Conservation (phyloP, 371 early-diverging fungal species). For the Mucor sp. region DNA sequence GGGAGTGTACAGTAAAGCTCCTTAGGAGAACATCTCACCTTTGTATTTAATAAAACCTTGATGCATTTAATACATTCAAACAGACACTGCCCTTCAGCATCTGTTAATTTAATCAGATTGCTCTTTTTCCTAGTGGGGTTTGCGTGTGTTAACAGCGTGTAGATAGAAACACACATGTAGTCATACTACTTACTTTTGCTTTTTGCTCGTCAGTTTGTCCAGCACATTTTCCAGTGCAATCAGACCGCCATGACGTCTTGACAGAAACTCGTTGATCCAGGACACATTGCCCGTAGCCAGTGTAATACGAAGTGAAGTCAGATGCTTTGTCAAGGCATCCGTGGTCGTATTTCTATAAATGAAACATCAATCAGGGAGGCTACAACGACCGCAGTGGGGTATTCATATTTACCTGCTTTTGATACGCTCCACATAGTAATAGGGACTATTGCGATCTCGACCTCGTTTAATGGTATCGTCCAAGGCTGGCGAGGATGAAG, state of each 20-base stretch:
- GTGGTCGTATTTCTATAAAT: constrained; percentile 34
- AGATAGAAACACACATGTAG: too few relatives aligned
- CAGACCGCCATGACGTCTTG: constrained; percentile 47
- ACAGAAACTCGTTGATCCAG: constrained; percentile 65
- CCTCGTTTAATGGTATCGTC: constrained; percentile 28
- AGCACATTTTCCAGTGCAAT: constrained; percentile 58
- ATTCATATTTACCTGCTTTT: constrained; percentile 32
- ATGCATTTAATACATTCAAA: constrained; percentile 66
- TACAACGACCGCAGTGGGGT: too few relatives aligned
- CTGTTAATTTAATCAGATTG: constrained; percentile 7
- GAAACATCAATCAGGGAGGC: not conserved
- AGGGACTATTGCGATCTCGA: constrained; percentile 41
- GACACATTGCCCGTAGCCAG: constrained; percentile 54
- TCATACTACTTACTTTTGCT: constrained; percentile 39
- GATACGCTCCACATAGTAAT: constrained; percentile 44
- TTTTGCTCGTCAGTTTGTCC: constrained; percentile 49
- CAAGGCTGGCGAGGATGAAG: not conserved
- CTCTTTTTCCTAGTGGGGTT: constrained; percentile 17
- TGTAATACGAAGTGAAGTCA: constrained; percentile 51
- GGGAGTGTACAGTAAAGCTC: not conserved
- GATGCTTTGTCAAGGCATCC: constrained; percentile 51
- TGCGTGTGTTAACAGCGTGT: too few relatives aligned
- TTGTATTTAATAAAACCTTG: constrained; percentile 56
- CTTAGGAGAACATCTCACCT: constrained; percentile 36
- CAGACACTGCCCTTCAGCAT: constrained; percentile 36